Evolutionary conservation across 345 rosid species (phyloP).

Genomic region (Noccaea bulbosa): DNA sequence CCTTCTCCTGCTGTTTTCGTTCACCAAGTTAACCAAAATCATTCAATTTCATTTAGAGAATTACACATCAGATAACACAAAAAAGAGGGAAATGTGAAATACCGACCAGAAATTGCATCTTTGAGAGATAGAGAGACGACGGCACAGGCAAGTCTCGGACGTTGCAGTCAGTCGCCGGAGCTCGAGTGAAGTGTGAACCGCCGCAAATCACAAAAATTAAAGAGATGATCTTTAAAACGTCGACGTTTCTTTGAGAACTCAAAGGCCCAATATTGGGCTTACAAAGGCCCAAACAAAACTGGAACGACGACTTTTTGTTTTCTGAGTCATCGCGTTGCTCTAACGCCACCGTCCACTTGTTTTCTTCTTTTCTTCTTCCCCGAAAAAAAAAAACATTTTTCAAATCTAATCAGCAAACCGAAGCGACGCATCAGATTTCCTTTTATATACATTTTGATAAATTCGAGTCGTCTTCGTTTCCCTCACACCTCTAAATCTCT

Average conservation of each 20-base stretch:
- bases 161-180: slow-evolving; percentile 29
- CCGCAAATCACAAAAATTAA: neutral
- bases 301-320: neutral
- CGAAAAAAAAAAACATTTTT: neutral
- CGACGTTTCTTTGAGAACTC: neutral
- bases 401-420: slow-evolving; percentile 1
- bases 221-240: neutral
- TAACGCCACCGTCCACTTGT: slow-evolving; percentile 46
- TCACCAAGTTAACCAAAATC: neutral
- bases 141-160: neutral
- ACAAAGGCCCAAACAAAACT: neutral
- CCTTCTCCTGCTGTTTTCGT: slow-evolving; percentile 52
- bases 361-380: neutral
- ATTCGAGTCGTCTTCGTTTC: slow-evolving; percentile 4
- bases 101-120: slow-evolving; percentile 39
- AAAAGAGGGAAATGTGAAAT: neutral
- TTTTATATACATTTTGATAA: neutral
- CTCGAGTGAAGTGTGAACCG: slow-evolving; percentile 29
- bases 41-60: neutral
- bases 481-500: slow-evolving; percentile 12
- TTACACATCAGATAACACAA: neutral
- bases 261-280: neutral
- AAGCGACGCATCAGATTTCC: slow-evolving; percentile 32
- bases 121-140: neutral
- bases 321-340: slow-evolving; percentile 35